phyloP scores from a whole-genome alignment of 345 rosid species.

The Ricinus communis region DNA sequence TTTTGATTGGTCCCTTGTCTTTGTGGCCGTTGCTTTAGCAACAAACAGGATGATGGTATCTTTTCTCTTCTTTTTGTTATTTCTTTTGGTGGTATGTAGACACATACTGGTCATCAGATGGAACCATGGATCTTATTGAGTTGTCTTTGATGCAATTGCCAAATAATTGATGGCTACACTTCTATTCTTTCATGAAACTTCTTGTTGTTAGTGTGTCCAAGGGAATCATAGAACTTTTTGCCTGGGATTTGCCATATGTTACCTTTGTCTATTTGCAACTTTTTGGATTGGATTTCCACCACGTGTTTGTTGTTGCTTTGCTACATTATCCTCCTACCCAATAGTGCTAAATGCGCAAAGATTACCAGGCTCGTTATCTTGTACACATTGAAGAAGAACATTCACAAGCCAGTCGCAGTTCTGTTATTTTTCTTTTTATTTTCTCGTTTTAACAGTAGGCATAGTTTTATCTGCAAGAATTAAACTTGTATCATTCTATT shows the following conservation, averaged over 20 bases:
- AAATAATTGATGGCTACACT: slow-evolving; percentile 43
- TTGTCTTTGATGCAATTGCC: slow-evolving; percentile 27
- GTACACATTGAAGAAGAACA: too few species aligned
- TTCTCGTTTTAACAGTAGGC: too few species aligned
- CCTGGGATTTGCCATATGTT: neutral
- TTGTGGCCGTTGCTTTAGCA: slow-evolving; percentile 38
- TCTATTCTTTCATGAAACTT: slow-evolving; percentile 39
- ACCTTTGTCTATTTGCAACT: neutral
- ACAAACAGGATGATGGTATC: slow-evolving; percentile 17
- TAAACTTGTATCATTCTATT: too few species aligned
- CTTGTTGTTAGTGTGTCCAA: slow-evolving; percentile 9
- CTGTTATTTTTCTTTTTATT: too few species aligned
- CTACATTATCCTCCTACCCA: neutral
- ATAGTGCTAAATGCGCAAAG: too few species aligned
- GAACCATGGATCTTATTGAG: slow-evolving; percentile 31
- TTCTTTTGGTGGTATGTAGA: slow-evolving; percentile 27
- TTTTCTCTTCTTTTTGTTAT: slow-evolving; percentile 3
- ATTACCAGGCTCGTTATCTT: too few species aligned
- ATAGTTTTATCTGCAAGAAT: too few species aligned
- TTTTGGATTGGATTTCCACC: neutral
- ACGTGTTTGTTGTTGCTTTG: neutral
- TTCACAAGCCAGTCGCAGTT: too few species aligned
- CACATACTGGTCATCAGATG: slow-evolving; percentile 29
- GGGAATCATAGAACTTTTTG: slow-evolving; percentile 23
- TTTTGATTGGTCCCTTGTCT: slow-evolving; percentile 25